Percentiles rank a stretch among this genome's conserved stretches.
phyloP scores from a whole-genome alignment of 768 basidiomycete genomes.

The Psilocybe cyanescens region DNA sequence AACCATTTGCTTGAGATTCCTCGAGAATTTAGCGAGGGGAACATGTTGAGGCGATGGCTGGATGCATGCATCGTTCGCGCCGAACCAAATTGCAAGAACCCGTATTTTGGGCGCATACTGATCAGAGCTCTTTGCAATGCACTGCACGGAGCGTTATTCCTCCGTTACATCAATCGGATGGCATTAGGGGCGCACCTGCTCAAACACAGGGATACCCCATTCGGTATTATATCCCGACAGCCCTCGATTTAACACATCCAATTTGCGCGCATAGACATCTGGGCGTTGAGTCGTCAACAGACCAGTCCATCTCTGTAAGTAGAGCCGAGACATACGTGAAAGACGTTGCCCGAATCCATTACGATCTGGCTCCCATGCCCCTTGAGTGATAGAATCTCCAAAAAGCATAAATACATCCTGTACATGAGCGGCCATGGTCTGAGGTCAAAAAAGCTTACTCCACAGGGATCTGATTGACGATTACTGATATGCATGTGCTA shows the following conservation, averaged over 20 bases:
- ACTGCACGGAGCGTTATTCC: slow-evolving; percentile 36
- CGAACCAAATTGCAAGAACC: slow-evolving; percentile 88
- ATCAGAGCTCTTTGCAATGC: slow-evolving; percentile 57
- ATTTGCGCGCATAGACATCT: slow-evolving; percentile 80
- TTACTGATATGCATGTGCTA: not conserved
- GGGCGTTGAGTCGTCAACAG: slow-evolving; percentile 2
- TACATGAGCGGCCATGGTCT: slow-evolving; percentile 55
- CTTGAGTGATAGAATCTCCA: slow-evolving; percentile 84
- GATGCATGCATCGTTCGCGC: slow-evolving; percentile 85
- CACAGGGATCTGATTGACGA: not conserved
- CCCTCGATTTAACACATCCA: slow-evolving; percentile 89
- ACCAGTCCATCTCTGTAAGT: not conserved
- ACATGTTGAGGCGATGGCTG: slow-evolving; percentile 74
- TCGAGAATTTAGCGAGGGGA: slow-evolving; percentile 63
- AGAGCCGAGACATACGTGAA: slow-evolving; percentile 50
- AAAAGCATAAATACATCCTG: slow-evolving; percentile 76
- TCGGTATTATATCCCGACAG: slow-evolving; percentile 85
- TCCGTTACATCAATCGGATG: too few species aligned
- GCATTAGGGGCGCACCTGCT: slow-evolving; percentile 51
- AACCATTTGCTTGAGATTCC: slow-evolving; percentile 69
- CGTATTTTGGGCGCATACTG: slow-evolving; percentile 60
- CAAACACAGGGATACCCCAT: slow-evolving; percentile 82
- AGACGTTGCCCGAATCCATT: slow-evolving; percentile 73
- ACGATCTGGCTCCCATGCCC: slow-evolving; percentile 52
- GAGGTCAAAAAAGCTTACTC: not conserved